Evolutionary conservation across 257 asterid genomes (phyloP), one percentile per base, ranked within the genome.

Genomic region (Solanum stenotomum): DNA sequence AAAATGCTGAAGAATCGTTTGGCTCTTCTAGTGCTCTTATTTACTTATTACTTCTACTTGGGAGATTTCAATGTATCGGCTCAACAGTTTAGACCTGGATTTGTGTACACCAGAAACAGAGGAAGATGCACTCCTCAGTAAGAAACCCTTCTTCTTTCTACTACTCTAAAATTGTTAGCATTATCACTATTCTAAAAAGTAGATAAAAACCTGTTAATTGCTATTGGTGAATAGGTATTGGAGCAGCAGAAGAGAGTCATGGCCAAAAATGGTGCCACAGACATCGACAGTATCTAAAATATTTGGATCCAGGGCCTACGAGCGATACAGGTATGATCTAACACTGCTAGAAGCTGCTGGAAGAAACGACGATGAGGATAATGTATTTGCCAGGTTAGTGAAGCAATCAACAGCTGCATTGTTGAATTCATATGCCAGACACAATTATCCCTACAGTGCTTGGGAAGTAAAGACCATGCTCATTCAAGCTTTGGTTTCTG

Each of bases 401-500:
- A 94, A 90, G 92, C 93, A 96, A 89, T 93, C 99, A 4, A 94
- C 98, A 71, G 99, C 99, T 84, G 99, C 99, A 42, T 93, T 96
- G 86, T 86, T 96, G 38, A 96, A 96, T 83, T 90, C 99, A 16
- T 96, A 96, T 88, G 96, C 98, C 46, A 89, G 99, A 75, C 91
- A 88, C 31, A 98, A 96, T 2, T 96, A 94, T 44, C 98, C 98
- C 0, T 94, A 91, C 87, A 88, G 95, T 2, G 94, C 98, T 67
- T 96, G 99, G 99, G 95, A 96, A 72, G 94, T 96, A n/a, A 95
- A 95, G 93, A 96, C 97, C 42, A 89, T 94, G 92, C 87, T 96
- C 2, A 94, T 96, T 31, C 98, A 92, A 83, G 97, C 92, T 23
- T 63, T 96, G 91, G 98, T 95, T 8, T 95, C 98, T 14, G 91